phyloP scores from a whole-genome alignment of 768 basidiomycete species.

The Suillus spraguei region DNA sequence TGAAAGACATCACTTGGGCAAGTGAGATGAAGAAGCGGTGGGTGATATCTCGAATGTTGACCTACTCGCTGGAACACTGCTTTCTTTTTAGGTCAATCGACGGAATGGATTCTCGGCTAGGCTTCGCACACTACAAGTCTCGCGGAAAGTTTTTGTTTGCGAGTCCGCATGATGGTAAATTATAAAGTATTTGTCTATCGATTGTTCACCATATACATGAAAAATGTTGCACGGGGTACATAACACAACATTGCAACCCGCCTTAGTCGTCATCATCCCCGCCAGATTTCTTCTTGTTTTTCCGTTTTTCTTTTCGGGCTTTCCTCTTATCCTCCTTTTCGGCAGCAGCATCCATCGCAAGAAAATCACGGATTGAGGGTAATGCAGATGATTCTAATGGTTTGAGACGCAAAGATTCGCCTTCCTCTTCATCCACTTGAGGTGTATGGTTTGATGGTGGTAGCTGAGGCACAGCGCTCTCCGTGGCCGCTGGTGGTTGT shows the following conservation, averaged over 20 bases:
- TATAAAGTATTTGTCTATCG: slow-evolving; percentile 9
- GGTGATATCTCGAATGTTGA: slow-evolving; percentile 24
- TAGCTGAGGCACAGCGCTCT: slow-evolving; percentile 16
- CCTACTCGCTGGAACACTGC: background rate
- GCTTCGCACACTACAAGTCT: slow-evolving; percentile 65
- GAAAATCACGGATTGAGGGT: slow-evolving; percentile 81
- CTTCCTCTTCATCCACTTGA: slow-evolving; percentile 42
- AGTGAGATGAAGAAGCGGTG: slow-evolving; percentile 87
- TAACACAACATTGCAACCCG: slow-evolving; percentile 5
- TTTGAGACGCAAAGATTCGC: slow-evolving; percentile 58
- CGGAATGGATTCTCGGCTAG: slow-evolving; percentile 69
- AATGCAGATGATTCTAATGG: slow-evolving; percentile 81
- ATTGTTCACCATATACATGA: background rate
- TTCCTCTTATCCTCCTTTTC: slow-evolving; percentile 67
- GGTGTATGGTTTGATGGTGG: slow-evolving; percentile 15
- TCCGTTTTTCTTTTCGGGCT: slow-evolving; percentile 78
- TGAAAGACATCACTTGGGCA: slow-evolving; percentile 87
- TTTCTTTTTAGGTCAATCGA: slow-evolving; percentile 59
- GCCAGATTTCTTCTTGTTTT: slow-evolving; percentile 38
- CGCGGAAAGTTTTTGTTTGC: slow-evolving; percentile 45
- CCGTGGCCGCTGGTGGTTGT: slow-evolving; percentile 4
- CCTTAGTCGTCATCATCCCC: slow-evolving; percentile 37
- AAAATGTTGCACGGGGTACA: slow-evolving; percentile 1
- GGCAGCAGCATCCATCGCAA: slow-evolving; percentile 74
- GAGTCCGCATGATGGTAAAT: slow-evolving; percentile 9